phyloP scores from a whole-genome alignment of 1,139 yeast species.

The Blastobotrys raffinosifermentans region DNA sequence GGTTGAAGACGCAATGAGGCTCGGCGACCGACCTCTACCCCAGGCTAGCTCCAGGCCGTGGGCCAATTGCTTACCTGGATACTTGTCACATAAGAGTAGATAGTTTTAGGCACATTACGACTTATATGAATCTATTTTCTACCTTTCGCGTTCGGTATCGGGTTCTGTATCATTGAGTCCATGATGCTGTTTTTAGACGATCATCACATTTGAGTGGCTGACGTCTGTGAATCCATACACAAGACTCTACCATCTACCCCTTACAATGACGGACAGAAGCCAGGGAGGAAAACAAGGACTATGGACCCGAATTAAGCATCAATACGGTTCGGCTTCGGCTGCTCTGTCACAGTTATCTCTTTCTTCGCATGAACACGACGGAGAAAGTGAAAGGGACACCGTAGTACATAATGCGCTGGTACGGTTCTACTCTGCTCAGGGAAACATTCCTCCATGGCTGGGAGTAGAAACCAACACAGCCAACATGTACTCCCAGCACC shows the following conservation, averaged over 20 bases:
- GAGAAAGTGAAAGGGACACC: slow-evolving; percentile 31
- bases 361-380: slow-evolving; percentile 29
- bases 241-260: neutral
- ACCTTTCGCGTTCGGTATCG: too few species aligned
- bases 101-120: too few species aligned
- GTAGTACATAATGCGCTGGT: slow-evolving; percentile 32
- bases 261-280: slow-evolving; percentile 4
- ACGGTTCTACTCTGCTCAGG: slow-evolving; percentile 25
- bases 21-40: too few species aligned
- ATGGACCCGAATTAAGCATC: slow-evolving; percentile 24
- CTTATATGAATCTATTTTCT: too few species aligned
- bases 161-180: too few species aligned
- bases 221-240: neutral
- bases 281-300: slow-evolving; percentile 16
- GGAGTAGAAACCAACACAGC: slow-evolving; percentile 14
- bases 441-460: slow-evolving; percentile 26
- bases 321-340: slow-evolving; percentile 23
- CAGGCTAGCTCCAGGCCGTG: too few species aligned
- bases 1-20: too few species aligned
- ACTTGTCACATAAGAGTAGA: too few species aligned
- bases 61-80: too few species aligned
- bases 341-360: slow-evolving; percentile 26
- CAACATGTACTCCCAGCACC: too few species aligned
- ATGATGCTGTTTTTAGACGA: too few species aligned
- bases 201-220: too few species aligned